Evolutionary conservation across 257 asterid genomes (phyloP), one percentile per base, ranked within the genome.

Genomic region (Solanum corneliomulleri): DNA sequence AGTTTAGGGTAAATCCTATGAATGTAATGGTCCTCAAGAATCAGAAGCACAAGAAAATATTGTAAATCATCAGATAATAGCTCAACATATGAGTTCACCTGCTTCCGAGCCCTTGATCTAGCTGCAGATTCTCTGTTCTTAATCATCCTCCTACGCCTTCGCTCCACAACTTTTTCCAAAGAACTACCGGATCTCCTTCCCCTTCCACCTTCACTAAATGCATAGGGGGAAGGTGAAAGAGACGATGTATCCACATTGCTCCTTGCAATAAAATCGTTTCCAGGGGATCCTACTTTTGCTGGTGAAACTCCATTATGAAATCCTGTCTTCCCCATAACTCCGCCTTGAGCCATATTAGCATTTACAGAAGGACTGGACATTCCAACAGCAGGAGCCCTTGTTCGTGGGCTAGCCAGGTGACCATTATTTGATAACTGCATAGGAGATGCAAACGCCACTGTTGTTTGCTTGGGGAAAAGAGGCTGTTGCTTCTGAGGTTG

Each of bases 401-500:
- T 21, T 69, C 87, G 86, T 12, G 94, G 93, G 89, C 91, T 92
- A 85, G 93, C 85, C 86, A 93, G 87, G 86, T 90, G 93, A 20
- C 71, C 85, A 25, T 88, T 92, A 87, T 88, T 91, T 66, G 91
- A 92, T 20, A 87, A 60, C 80, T 88, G 95, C 86, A 94, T 86
- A n/a, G 97, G 92, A 20, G 97, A 88, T 62, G 96, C 86, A 90
- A 94, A 95, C 5, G 94, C 92, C 60, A 94, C 69, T 21, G 92
- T 93, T 31, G 93, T 81, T 91, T 94, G 98, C 92, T 96, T 95
- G 37, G 98, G 96, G 86, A 94, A 95, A 45, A 95, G 91, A 62
- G 98, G 94, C 93, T 92, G 85, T 42, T 83, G 91, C 56, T 84
- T 86, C 75, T 39, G 87, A 71, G 90, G 81, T 85, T 44, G 91